Percentiles rank a stretch among this genome's conserved stretches.
These are phyloP conservation scores for Paxillus involutus DNA, from an alignment of 768 basidiomycete species.

Conservation along the genomic window DNA sequence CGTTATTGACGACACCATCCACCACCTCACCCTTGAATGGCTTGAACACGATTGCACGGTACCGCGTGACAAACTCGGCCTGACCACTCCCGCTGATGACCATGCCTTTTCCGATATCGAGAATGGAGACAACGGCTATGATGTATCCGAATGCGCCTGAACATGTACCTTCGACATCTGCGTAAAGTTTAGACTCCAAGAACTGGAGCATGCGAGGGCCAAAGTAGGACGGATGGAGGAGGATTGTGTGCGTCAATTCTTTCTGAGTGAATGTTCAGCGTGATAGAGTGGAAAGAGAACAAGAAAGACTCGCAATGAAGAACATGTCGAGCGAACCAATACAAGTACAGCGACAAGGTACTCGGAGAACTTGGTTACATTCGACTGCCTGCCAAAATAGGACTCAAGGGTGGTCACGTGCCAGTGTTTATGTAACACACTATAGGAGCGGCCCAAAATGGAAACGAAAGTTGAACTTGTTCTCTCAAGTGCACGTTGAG, in stretches of 20 bases:
- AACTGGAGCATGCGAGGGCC: constrained; percentile 94
- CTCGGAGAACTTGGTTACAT: not conserved
- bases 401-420: constrained; percentile 9
- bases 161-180: constrained; percentile 97
- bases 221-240: constrained; percentile 97
- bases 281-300: not conserved
- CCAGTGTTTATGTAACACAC: constrained; percentile 14
- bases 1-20: constrained; percentile 93
- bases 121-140: constrained; percentile 87
- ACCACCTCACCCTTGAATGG: constrained; percentile 99
- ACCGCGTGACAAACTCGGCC: constrained; percentile 93
- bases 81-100: constrained; percentile 90
- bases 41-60: constrained; percentile 97
- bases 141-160: constrained; percentile 94
- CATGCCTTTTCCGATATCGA: constrained; percentile 91
- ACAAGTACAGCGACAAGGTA: not conserved
- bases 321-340: constrained; percentile 44
- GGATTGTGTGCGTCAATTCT: constrained; percentile 95
- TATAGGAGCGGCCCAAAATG: constrained; percentile 4
- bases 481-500: not conserved
- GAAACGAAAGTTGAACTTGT: constrained; percentile 19
- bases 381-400: too few relatives aligned
- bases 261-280: constrained; percentile 52
- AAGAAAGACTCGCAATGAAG: constrained; percentile 58
- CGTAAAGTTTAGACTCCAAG: constrained; percentile 89